Evolutionary conservation across 306 rosid genomes (phyloP).

Genomic region (Geum urbanum): DNA sequence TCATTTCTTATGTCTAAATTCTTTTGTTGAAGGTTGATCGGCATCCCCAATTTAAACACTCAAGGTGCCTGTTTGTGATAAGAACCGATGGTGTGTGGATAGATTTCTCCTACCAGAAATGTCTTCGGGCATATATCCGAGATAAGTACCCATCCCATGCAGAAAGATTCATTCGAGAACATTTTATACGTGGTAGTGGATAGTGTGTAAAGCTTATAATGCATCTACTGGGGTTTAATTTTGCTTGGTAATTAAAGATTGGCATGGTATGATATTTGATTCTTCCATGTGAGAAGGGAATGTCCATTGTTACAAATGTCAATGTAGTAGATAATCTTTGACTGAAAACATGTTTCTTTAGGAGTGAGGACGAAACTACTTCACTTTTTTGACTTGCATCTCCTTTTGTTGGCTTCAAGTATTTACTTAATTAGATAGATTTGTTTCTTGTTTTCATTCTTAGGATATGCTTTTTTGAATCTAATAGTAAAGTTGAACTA

Average conservation of each 20-base stretch:
- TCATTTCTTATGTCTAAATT: conserved; percentile 19
- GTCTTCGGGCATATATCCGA: conserved; percentile 70
- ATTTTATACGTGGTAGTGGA: conserved; percentile 71
- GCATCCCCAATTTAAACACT: conserved; percentile 64
- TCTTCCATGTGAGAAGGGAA: conserved; percentile 3
- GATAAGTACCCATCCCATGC: conserved; percentile 71
- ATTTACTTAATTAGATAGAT: conserved; percentile 19
- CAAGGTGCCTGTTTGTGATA: conserved; percentile 82
- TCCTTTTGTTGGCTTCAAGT: conserved; percentile 28
- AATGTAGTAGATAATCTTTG: conserved; percentile 43
- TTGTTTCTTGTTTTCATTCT: background rate
- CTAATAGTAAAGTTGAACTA: conserved; percentile 5
- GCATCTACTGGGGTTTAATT: conserved; percentile 21
- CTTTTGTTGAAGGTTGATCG: conserved; percentile 71
- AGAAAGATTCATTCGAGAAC: conserved; percentile 69
- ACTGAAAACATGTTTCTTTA: conserved; percentile 26
- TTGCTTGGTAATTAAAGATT: background rate
- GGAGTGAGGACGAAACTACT: conserved; percentile 30
- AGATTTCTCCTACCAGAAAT: conserved; percentile 86
- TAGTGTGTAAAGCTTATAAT: conserved; percentile 26
- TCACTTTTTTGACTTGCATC: conserved; percentile 48
- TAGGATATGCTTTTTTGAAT: conserved; percentile 6
- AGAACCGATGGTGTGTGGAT: conserved; percentile 90
- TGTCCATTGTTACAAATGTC: conserved; percentile 23
- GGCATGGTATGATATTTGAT: conserved; percentile 5